Conservation (phyloP, 202 grass and related monocot species). For the Dendrocalamus latiflorus region DNA sequence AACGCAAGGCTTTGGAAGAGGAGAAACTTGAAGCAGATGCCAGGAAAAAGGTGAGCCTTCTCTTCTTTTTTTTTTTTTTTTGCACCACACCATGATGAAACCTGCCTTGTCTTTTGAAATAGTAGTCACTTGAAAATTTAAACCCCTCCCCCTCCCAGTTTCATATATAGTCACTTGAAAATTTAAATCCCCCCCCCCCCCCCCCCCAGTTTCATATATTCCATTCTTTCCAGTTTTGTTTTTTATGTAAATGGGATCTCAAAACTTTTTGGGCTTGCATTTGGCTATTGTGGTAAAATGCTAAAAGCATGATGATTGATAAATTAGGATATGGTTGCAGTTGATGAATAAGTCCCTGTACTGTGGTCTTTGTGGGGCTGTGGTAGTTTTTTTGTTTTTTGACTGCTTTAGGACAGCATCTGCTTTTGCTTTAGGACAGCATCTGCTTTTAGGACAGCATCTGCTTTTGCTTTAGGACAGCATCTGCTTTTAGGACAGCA, state of each 20-base stretch:
- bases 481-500: too few species aligned
- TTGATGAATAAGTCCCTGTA: too few species aligned
- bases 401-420: too few species aligned
- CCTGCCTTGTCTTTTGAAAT: neutral
- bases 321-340: neutral
- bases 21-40: conserved; percentile 81
- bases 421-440: too few species aligned
- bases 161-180: too few species aligned
- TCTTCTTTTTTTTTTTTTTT: neutral
- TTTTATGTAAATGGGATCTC: neutral
- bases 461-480: too few species aligned
- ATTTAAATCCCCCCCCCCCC: too few species aligned
- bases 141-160: too few species aligned
- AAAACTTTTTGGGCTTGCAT: conserved; percentile 4
- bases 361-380: too few species aligned
- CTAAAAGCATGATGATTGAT: neutral
- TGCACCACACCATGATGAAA: neutral
- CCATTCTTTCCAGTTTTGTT: neutral
- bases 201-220: neutral
- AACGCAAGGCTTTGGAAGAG: conserved; percentile 88
- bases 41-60: conserved; percentile 56
- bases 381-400: too few species aligned
- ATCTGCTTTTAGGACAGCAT: too few species aligned
- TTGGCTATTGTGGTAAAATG: neutral
- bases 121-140: neutral